Evolutionary conservation across 805 yeast species (phyloP), one percentile per base, ranked within the genome.

Genomic region (Candida arabinofermentans): DNA sequence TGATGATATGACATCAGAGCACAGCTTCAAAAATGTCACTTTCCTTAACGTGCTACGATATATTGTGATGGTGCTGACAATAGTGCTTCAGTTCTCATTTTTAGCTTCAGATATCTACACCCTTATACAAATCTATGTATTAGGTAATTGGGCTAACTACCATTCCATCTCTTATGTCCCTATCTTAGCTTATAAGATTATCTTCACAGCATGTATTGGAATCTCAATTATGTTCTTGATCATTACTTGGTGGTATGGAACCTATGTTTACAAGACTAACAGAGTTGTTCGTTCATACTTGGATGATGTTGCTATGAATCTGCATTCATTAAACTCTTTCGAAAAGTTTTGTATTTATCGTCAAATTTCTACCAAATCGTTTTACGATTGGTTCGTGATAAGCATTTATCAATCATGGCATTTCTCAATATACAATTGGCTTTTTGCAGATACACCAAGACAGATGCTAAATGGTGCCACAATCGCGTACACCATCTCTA

Each of bases 381-480:
- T 74, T 30, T 76, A 76, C 50, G 93, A 86, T 50, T 80, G 83
- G 72, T 60, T 81, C 38, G 76, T 87, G 8, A 77, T 87, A 47
- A 75, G 74, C 49, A 72, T 81, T 3, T 86, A 77, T 61, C 76
- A 75, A 48, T 80, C 85, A 37, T 65, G 83, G 40, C 81, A 83
- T 51, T 75, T 77, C 40, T 83, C 78, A 49, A 53, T 84, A 12
- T 66, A 77, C 34, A 70, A 68, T 35, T 72, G 87, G 50, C 53
- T 87, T 8, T 66, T 86, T 34, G 89, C 95, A 0, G 96, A 88
- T 51, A 73, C 89, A 14, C 96, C 96, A 19, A 77, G 96, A 62
- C 96, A 88, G 62, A 81, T 86, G 1, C 75, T 88, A 47, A 88
- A 88, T 57, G 84, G 89, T 22, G 66, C 85, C 50, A 86, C 96